These are phyloP conservation scores for Chrysoporthe cubensis DNA, from an alignment of 2,329 filamentous ascomycete genomes.

Conservation along the genomic window DNA sequence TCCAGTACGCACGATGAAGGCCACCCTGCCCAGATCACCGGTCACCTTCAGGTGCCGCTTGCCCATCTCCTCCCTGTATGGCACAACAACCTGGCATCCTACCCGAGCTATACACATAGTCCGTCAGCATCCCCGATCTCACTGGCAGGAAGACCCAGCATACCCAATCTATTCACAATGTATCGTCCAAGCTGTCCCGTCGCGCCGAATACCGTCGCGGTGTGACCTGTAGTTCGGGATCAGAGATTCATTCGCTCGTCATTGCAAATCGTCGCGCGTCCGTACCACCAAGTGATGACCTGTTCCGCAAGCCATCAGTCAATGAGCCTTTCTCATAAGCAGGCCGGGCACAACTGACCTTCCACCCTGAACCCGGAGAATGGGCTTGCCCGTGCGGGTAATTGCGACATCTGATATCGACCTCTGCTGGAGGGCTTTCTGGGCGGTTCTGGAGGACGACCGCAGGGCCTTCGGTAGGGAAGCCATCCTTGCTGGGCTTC, in stretches of 20 bases:
- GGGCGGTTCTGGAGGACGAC: conserved; percentile 52
- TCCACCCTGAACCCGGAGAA: conserved; percentile 86
- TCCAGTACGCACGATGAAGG: conserved; percentile 73
- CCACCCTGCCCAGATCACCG: conserved; percentile 89
- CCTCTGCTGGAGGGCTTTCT: conserved; percentile 55
- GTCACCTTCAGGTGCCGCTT: conserved; percentile 96
- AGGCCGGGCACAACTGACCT: conserved; percentile 61
- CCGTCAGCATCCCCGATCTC: conserved; percentile 31
- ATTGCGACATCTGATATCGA: conserved; percentile 83
- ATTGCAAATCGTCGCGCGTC: not conserved
- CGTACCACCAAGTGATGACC: conserved; percentile 85
- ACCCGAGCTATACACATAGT: conserved; percentile 67
- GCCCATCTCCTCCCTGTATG: conserved; percentile 95
- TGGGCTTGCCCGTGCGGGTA: conserved; percentile 94
- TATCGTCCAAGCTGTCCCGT: conserved; percentile 95
- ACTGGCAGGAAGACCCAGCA: conserved; percentile 31
- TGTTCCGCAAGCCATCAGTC: conserved; percentile 40
- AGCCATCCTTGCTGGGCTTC: conserved; percentile 52
- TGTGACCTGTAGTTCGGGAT: conserved; percentile 70
- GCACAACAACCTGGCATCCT: conserved; percentile 92
- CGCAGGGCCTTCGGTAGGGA: conserved; percentile 61
- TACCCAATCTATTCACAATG: conserved; percentile 91
- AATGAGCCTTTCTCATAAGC: conserved; percentile 33
- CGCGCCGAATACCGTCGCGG: conserved; percentile 95
- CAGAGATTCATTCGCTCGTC: conserved; percentile 21